Percentiles rank a stretch among this genome's conserved stretches.
These are phyloP conservation scores for Symbiodinium natans DNA, from an alignment of 73 alveolate species.

Conservation along the genomic window DNA sequence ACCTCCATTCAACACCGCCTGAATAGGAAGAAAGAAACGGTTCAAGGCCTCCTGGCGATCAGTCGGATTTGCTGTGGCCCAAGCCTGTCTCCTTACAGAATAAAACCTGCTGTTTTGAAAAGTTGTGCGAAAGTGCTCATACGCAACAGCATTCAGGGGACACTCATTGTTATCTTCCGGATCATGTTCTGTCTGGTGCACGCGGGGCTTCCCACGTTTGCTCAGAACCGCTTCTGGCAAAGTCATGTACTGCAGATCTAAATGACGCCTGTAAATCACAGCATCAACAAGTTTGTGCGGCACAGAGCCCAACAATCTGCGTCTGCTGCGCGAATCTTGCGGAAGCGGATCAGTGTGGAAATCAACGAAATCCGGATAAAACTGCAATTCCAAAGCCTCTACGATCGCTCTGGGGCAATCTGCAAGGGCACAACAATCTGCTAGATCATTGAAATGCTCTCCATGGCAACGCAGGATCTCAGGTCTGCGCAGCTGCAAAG, in stretches of 20 bases:
- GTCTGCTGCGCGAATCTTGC: neutral
- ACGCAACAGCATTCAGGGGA: neutral
- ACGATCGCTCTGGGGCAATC: neutral
- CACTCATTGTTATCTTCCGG: no score
- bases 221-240: neutral
- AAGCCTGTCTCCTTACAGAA: neutral
- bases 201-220: neutral
- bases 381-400: neutral
- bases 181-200: neutral
- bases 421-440: neutral
- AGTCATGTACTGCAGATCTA: neutral
- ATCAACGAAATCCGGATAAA: neutral
- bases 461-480: neutral
- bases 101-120: neutral
- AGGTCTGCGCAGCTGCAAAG: neutral
- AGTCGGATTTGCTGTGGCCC: neutral
- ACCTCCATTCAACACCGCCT: neutral
- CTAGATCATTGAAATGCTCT: neutral
- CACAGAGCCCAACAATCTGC: neutral
- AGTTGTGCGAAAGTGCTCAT: neutral
- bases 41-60: neutral
- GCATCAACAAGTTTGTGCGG: neutral
- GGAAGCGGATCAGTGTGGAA: neutral
- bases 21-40: neutral
- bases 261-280: neutral